A percentile compares a stretch with the other conserved stretches of the same genome.
phyloP scores from a whole-genome alignment of 176 grass and related monocot genomes.

The Ensete glaucum region DNA sequence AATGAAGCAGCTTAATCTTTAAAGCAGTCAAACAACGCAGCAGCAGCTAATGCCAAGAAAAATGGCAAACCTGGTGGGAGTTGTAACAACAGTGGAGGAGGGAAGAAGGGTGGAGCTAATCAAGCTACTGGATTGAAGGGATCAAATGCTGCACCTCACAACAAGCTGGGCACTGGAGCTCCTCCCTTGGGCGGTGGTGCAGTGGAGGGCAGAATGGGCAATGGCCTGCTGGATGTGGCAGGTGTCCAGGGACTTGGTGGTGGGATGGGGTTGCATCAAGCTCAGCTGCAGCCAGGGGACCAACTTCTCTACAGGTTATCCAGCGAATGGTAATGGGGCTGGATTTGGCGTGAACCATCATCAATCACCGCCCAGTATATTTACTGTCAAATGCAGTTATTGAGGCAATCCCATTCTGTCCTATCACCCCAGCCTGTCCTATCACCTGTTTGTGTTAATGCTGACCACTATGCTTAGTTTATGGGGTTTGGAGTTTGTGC shows the following conservation, averaged over 20 bases:
- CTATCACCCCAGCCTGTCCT: slow-evolving; percentile 3
- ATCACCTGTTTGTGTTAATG: slow-evolving; percentile 3
- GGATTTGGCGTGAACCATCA: slow-evolving; percentile 44
- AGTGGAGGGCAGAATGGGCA: slow-evolving; percentile 3
- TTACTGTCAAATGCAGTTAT: slow-evolving; percentile 7
- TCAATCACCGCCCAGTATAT: slow-evolving; percentile 15
- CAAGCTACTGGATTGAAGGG: slow-evolving; percentile 51
- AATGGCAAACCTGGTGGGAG: slow-evolving; percentile 10
- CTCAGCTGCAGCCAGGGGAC: background rate
- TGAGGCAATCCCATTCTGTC: slow-evolving; percentile 7
- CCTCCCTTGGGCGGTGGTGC: background rate
- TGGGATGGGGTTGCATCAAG: too few species aligned
- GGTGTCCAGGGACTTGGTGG: slow-evolving; percentile 25
- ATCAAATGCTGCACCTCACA: slow-evolving; percentile 36
- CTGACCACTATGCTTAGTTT: background rate
- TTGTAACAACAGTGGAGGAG: slow-evolving; percentile 29
- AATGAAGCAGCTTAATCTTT: slow-evolving; percentile 48
- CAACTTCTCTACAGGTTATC: background rate
- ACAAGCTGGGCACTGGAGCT: slow-evolving; percentile 33
- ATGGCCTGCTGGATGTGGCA: slow-evolving; percentile 22
- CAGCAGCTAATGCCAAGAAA: slow-evolving; percentile 35
- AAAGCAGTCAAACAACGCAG: slow-evolving; percentile 17
- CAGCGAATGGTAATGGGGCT: background rate
- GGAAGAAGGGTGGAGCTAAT: slow-evolving; percentile 31
- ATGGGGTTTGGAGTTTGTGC: background rate